These are phyloP conservation scores for Colletotrichum coccodes DNA, from an alignment of 2,329 filamentous ascomycete species.

Conservation along the genomic window DNA sequence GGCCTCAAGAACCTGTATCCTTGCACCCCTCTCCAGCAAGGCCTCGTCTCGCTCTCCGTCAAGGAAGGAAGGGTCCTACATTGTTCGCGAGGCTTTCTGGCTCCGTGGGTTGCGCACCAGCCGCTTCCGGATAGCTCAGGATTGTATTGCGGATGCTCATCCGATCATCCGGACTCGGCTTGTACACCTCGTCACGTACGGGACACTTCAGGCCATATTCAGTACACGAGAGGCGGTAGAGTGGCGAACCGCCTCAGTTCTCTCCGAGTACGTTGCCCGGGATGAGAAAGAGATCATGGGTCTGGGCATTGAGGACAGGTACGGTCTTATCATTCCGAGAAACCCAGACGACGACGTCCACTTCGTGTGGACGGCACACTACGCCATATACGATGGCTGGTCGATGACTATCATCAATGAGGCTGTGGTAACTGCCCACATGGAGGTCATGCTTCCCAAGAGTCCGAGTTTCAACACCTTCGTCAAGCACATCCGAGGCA, in stretches of 20 bases:
- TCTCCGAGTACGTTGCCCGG: background rate
- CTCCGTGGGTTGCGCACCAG: background rate
- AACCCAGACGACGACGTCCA: background rate
- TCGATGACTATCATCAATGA: slow-evolving; percentile 7
- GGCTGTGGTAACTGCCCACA: background rate
- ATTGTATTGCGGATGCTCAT: background rate
- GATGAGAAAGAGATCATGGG: background rate
- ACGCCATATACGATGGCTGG: slow-evolving; percentile 35
- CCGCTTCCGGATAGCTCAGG: background rate
- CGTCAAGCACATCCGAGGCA: background rate
- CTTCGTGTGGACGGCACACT: slow-evolving; percentile 26
- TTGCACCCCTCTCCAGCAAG: slow-evolving; percentile 52
- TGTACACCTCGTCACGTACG: background rate
- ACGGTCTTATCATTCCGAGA: background rate
- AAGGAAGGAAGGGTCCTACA: slow-evolving; percentile 43
- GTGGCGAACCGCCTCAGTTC: slow-evolving; percentile 30
- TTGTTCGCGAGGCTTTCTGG: background rate
- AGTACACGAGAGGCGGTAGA: slow-evolving; percentile 44
- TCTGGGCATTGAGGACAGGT: background rate
- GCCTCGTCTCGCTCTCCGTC: slow-evolving; percentile 48
- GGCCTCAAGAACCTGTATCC: slow-evolving; percentile 48
- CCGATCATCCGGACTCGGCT: background rate
- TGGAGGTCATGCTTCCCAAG: background rate
- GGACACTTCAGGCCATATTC: background rate
- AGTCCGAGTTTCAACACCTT: background rate